These are phyloP conservation scores for Candida frijolesensis DNA, from an alignment of 1,139 yeast genomes.

Conservation along the genomic window DNA sequence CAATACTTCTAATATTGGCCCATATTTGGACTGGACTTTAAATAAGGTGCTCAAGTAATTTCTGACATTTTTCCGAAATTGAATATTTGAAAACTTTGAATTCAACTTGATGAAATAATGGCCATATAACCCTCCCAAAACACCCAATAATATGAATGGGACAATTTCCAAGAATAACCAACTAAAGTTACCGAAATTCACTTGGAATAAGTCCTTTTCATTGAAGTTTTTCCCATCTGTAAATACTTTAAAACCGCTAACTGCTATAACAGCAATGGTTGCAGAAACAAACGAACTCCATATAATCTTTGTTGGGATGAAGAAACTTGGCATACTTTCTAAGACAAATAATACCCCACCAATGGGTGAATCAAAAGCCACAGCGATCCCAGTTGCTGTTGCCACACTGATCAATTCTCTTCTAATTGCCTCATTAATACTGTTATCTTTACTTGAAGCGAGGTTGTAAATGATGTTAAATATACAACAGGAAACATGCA, in stretches of 20 bases:
- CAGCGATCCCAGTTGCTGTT: conserved; percentile 73
- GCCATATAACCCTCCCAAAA: conserved; percentile 71
- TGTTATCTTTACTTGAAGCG: conserved; percentile 25
- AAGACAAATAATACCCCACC: conserved; percentile 90
- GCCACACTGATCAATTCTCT: conserved; percentile 71
- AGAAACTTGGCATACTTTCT: conserved; percentile 69
- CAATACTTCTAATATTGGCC: conserved; percentile 49
- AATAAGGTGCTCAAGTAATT: conserved; percentile 20
- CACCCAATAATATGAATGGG: conserved; percentile 70
- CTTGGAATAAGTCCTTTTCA: conserved; percentile 62
- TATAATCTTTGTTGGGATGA: conserved; percentile 64
- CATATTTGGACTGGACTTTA: conserved; percentile 18
- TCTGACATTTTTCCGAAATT: conserved; percentile 24
- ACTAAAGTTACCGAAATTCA: conserved; percentile 64
- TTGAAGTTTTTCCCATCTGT: conserved; percentile 55
- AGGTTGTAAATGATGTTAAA: conserved; percentile 39
- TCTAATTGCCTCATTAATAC: conserved; percentile 52
- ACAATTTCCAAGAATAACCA: conserved; percentile 73
- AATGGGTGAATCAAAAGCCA: conserved; percentile 73
- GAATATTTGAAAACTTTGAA: conserved; percentile 26
- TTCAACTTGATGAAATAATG: conserved; percentile 53
- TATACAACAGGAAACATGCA: conserved; percentile 78
- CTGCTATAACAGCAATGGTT: conserved; percentile 67
- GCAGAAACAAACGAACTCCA: conserved; percentile 85
- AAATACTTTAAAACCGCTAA: conserved; percentile 59